Evolutionary conservation across 2,329 filamentous ascomycete genomes (phyloP), one percentile per base, ranked within the genome.

Genomic region (Fusarium sp.): DNA sequence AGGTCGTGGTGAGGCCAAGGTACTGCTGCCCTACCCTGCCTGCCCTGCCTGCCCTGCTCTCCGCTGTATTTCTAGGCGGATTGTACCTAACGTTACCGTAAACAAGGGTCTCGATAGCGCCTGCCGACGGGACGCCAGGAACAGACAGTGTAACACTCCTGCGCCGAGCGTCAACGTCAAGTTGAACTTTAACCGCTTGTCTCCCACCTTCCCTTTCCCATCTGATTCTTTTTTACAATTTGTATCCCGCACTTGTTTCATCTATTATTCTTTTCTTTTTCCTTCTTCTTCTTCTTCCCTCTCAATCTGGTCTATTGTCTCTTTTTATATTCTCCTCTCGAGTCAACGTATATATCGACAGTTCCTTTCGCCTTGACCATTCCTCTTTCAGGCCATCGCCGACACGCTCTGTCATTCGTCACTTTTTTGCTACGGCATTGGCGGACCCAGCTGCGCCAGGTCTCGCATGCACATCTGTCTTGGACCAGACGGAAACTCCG

Each of bases 401-500:
- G 54, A 41, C 48, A 48, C 56, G 61, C 54, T 29, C 54, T 69
- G 50, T 48, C 45, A 70, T 70, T 70, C 67, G 67, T 54, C 54
- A 23, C 25, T 36, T 25, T 19, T 25, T 25, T 58, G 29, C 59
- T 52, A 47, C 57, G 49, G 60, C 53, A 57, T 62, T 56, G 53
- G 55, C 55, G 57, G 66, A 25, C 61, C 65, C 65, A 69, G 60
- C 63, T 62, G 63, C 61, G 63, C 55, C 52, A 63, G 63, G 60
- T 64, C 68, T 63, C 62, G 62, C 63, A 67, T 39, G 49, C 50
- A 53, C 42, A 43, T 57, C 25, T 48, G 37, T 47, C 47, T 52
- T 59, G 51, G 47, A 57, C 63, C 55, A 66, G 50, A 66, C 68
- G 65, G 67, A 60, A 49, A 54, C 49, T 54, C 67, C 66, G 69